Evolutionary conservation across 805 yeast species (phyloP).

Genomic region (Kurtzmaniella cleridarum): DNA sequence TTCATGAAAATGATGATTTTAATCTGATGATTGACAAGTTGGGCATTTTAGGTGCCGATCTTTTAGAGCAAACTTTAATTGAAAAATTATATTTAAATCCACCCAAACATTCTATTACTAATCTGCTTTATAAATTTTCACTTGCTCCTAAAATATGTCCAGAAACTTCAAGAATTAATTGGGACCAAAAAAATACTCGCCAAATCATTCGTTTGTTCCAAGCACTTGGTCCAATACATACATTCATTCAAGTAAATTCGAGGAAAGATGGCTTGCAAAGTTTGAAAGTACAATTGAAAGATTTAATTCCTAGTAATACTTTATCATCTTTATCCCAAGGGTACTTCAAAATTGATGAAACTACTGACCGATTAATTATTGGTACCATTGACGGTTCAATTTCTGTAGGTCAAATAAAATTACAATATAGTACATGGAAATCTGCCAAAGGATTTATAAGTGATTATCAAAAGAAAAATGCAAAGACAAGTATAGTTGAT

Average conservation of each 20-base stretch:
- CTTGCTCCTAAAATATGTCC: slow-evolving; percentile 55
- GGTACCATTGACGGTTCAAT: slow-evolving; percentile 43
- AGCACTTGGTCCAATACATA: slow-evolving; percentile 53
- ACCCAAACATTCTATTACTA: slow-evolving; percentile 8
- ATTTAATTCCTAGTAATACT: slow-evolving; percentile 14
- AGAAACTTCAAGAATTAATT: slow-evolving; percentile 37
- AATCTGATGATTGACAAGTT: slow-evolving; percentile 43
- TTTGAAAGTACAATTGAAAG: slow-evolving; percentile 47
- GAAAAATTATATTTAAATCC: slow-evolving; percentile 20
- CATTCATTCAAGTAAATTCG: slow-evolving; percentile 37
- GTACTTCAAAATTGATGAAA: slow-evolving; percentile 8
- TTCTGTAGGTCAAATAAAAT: slow-evolving; percentile 33
- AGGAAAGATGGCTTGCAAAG: slow-evolving; percentile 19
- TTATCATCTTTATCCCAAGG: slow-evolving; percentile 16
- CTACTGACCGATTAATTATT: slow-evolving; percentile 24
- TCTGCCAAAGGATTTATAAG: too few relatives aligned
- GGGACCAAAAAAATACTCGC: slow-evolving; percentile 37
- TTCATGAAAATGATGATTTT: slow-evolving; percentile 41
- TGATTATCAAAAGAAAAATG: slow-evolving; percentile 25
- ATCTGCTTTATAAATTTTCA: slow-evolving; percentile 28
- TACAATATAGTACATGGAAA: slow-evolving; percentile 44
- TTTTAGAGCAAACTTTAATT: slow-evolving; percentile 44
- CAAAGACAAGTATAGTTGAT: slow-evolving; percentile 13
- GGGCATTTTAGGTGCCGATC: slow-evolving; percentile 56
- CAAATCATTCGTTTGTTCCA: slow-evolving; percentile 38